A percentile compares a stretch with the other conserved stretches of the same genome.
phyloP scores from a whole-genome alignment of 345 rosid species.

The Camelina neglecta region DNA sequence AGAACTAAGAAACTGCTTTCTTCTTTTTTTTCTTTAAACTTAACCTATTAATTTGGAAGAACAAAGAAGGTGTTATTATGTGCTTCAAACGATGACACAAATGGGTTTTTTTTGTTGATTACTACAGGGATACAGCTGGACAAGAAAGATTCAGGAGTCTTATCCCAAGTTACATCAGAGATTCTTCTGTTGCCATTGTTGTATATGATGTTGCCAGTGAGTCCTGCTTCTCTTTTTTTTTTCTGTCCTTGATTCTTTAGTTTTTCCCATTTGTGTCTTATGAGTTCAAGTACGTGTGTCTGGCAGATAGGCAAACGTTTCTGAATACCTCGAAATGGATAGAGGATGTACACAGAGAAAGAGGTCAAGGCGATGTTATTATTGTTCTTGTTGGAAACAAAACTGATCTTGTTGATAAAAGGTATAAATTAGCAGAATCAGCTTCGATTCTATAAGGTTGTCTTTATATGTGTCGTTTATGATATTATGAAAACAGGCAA shows the following conservation, averaged over 20 bases:
- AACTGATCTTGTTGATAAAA: conserved; percentile 87
- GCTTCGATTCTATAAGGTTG: not conserved
- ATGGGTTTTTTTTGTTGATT: not conserved
- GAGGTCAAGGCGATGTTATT: conserved; percentile 75
- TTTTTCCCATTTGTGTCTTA: not conserved
- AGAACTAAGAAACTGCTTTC: not conserved
- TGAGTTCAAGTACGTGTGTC: conserved; percentile 11
- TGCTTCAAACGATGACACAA: not conserved
- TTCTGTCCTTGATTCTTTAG: not conserved
- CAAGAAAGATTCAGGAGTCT: conserved; percentile 97
- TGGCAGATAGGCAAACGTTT: conserved; percentile 81
- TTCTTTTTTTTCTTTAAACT: not conserved
- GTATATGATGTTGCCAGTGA: conserved; percentile 92
- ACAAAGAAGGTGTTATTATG: not conserved
- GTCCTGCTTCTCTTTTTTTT: conserved; percentile 20
- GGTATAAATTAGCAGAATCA: conserved; percentile 41
- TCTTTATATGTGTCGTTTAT: not conserved
- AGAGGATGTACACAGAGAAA: conserved; percentile 84
- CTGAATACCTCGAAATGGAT: conserved; percentile 86
- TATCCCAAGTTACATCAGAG: conserved; percentile 95
- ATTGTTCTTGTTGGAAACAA: conserved; percentile 93
- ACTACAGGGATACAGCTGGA: conserved; percentile 90
- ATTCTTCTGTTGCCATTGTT: conserved; percentile 92
- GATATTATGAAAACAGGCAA: conserved; percentile 57
- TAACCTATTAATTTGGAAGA: not conserved